Evolutionary conservation across 2,329 filamentous ascomycete species (phyloP).

Genomic region (Ascochyta rabiei): DNA sequence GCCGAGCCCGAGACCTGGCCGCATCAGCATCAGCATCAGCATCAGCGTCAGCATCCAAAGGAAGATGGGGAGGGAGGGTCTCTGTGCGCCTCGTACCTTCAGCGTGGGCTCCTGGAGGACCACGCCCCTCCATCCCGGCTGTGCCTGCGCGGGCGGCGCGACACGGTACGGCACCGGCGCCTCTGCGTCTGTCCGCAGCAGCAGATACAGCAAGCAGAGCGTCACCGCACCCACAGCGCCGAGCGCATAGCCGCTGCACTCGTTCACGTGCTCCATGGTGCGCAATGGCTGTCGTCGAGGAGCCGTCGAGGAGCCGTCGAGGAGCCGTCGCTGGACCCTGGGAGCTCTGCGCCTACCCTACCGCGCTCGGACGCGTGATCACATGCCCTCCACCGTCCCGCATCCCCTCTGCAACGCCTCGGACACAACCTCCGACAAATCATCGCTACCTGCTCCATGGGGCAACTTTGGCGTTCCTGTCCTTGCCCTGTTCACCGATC

Average conservation of each 20-base stretch:
- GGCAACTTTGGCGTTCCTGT: neutral
- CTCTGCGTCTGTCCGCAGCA: constrained; percentile 44
- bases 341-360: constrained; percentile 5
- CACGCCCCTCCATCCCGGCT: constrained; percentile 59
- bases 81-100: constrained; percentile 53
- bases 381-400: constrained; percentile 14
- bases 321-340: constrained; percentile 15
- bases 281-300: constrained; percentile 12
- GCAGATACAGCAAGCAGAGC: constrained; percentile 29
- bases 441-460: constrained; percentile 4
- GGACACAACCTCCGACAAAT: neutral
- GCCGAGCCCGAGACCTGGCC: constrained; percentile 64
- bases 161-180: constrained; percentile 65
- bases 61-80: too few species aligned
- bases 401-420: neutral
- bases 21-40: constrained; percentile 22
- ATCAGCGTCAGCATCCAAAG: constrained; percentile 7
- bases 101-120: constrained; percentile 66
- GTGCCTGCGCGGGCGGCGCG: constrained; percentile 65
- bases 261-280: constrained; percentile 37
- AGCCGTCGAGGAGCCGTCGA: too few species aligned
- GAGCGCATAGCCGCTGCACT: constrained; percentile 29
- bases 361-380: constrained; percentile 22
- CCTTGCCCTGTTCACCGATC: constrained; percentile 1
- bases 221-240: constrained; percentile 30